Evolutionary conservation across 2,329 filamentous ascomycete genomes (phyloP), one percentile per base, ranked within the genome.

Genomic region (Scytalidium lignicola): DNA sequence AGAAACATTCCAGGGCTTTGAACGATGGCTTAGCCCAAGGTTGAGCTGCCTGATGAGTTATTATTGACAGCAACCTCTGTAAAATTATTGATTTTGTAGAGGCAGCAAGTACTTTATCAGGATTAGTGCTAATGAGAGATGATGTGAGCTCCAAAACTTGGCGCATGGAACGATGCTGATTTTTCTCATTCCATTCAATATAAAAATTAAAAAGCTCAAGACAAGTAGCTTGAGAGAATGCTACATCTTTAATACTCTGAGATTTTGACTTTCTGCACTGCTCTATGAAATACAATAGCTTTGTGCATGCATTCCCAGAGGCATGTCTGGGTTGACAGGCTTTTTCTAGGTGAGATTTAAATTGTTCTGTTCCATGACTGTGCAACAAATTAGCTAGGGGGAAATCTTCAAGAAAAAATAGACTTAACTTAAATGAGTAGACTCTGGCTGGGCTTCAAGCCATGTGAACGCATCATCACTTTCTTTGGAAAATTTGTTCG

Each of bases 11-110:
- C 32, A 89, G 68, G 15, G 78, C 78, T 59, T 84, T 83, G 52
- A 90, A 76, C 6, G 83, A 80, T 29, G 85, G 85, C 62, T 89
- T 89, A 39, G 83, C 81, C 46, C 84, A 73, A 9, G 82, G 77
- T 54, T 79, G 82, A 15, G 81, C 74, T 28, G 80, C 80, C 51
- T 79, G 74, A 49, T 79, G 75, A 19, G 76, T 73, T 40, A 88
- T 74, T 13, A 85, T 79, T 1, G 78, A 75, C 15, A 86, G 60
- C 6, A 83, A 72, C 4, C 70, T 75, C 21, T 72, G 64, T 15
- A 83, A 58, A 6, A 85, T 70, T 15, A 61, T 62, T 17, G 62
- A 56, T 56, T 76, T 78, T 26, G 75, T 62, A 21, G 64, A 57
- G 53, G 72, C 74, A 23, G 73, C 68, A 3, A 62, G 51, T 12